Evolutionary conservation across 371 early-diverging fungal genomes (phyloP).

Genomic region (Phascolomyces articulosus): DNA sequence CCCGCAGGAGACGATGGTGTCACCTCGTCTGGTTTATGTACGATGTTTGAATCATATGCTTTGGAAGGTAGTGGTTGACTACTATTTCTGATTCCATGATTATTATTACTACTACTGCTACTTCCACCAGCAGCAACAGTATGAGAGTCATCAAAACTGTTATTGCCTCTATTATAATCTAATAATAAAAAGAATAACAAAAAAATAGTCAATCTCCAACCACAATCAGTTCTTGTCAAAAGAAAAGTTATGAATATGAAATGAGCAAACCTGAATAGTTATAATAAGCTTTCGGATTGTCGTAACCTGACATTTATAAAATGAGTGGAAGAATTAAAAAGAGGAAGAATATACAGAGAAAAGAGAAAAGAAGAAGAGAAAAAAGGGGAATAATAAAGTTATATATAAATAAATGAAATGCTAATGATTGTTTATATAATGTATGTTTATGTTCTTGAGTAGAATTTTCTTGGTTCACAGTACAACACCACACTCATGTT

Average conservation of each 20-base stretch:
- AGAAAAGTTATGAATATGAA: neutral
- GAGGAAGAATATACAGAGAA: conserved; percentile 10
- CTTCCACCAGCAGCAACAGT: neutral
- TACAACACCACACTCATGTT: neutral
- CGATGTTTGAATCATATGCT: neutral
- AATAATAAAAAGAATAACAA: neutral
- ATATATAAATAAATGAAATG: no score
- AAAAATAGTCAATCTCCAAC: neutral
- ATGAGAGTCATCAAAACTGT: no score
- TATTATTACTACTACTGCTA: neutral
- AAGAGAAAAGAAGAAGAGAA: neutral
- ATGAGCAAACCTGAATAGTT: conserved; percentile 18
- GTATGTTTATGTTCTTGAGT: neutral
- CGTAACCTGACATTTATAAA: conserved; percentile 5
- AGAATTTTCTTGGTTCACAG: neutral
- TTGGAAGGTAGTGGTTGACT: neutral
- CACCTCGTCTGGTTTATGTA: conserved; percentile 9
- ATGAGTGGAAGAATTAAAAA: neutral
- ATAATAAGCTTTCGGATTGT: conserved; percentile 23
- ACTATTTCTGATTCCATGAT: neutral
- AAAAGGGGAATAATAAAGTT: neutral
- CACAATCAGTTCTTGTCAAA: neutral
- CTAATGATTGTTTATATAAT: no score
- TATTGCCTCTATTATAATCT: neutral
- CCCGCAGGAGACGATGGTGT: conserved; percentile 5